Evolutionary conservation across 1,284 basidiomycete genomes (phyloP).

Genomic region (Jaminaea rosea): DNA sequence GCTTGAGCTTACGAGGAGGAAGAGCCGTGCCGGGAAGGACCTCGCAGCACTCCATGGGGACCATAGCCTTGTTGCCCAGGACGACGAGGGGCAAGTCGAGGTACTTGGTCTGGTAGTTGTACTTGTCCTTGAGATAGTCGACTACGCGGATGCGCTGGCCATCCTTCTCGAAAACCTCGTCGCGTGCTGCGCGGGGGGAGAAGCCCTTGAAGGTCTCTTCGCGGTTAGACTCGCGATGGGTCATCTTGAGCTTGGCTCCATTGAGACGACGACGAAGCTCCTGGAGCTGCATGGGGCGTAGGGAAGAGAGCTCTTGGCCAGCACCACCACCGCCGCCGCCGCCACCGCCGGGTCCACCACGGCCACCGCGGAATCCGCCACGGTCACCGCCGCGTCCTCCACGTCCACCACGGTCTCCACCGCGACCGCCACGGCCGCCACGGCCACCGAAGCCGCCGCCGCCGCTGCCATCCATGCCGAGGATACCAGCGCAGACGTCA

Average conservation of each 20-base stretch:
- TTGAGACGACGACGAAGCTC: conserved; percentile 24
- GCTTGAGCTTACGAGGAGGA: conserved; percentile 17
- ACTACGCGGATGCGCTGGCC: conserved; percentile 12
- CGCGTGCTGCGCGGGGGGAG: conserved; percentile 13
- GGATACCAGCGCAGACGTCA: conserved; percentile 16
- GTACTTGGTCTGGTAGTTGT: conserved; percentile 17
- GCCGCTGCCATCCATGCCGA: conserved; percentile 17
- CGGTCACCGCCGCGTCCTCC: conserved; percentile 8
- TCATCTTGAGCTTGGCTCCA: conserved; percentile 17
- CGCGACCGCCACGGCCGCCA: conserved; percentile 14
- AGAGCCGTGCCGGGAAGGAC: conserved; percentile 19
- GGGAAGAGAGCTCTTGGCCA: conserved; percentile 2
- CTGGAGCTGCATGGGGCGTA: conserved; percentile 11
- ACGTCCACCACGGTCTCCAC: conserved; percentile 7
- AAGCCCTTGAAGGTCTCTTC: conserved; percentile 23
- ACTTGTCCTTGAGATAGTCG: conserved; percentile 21
- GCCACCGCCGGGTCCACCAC: conserved; percentile 8
- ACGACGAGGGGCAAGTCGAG: conserved; percentile 22
- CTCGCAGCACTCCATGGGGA: conserved; percentile 24
- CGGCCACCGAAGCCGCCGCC: conserved; percentile 7
- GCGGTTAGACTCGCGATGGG: conserved; percentile 23
- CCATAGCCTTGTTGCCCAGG: conserved; percentile 14
- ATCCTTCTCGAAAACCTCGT: conserved; percentile 15
- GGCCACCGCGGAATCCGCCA: conserved; percentile 14
- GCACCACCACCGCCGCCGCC: conserved; percentile 10